Base-by-base conservation (phyloP, 1,284 basidiomycete species). In the Apiotrichum domesticum region DNA sequence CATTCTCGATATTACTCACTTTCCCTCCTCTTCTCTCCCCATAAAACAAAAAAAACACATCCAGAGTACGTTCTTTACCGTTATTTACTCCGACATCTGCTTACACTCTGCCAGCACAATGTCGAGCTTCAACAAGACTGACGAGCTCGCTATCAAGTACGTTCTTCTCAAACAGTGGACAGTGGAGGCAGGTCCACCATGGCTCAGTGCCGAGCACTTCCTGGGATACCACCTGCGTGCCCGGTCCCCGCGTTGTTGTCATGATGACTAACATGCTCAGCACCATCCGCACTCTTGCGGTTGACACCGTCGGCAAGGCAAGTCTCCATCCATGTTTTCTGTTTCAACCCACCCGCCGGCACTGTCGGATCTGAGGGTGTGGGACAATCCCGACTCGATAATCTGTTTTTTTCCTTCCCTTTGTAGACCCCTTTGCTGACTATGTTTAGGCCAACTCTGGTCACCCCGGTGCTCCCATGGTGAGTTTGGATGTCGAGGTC, bases 381-480 rank as follows among this genome's bases (percentile, higher is more conserved):
- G 21, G 21, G 21, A 21, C 21, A 21, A 21, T 21, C 35, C 9
- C 15, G n/a, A 21, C n/a, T 15, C 41, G 41, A 39, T 39, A 7
- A 39, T 13, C 37, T 13, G 80, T 81, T 32, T 32, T 47, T 15
- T 47, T 47, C 87, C 66, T 81, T 84, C 56, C 15, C 52, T 40
- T 40, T 14, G n/a, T 35, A n/a, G 33, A 14, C 54, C n/a, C 5
- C 2, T 14, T 35, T 9, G 40, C 42, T 55, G 29, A 55, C 45
- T 32, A 50, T 45, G 33, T 59, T 51, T 84, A 90, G 79, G 86
- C 91, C 71, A 95, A 95, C 84, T 93, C 90, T 68, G 90, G 90
- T 61, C 90, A 93, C 79, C 90, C 90, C 59, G 89, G 90, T 78
- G 91, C 90, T 49, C 91, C 91, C 54, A 87, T 94, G 89, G 79